Evolutionary conservation across 805 yeast genomes (phyloP).

Genomic region (Myxozyma vanderwaltii): DNA sequence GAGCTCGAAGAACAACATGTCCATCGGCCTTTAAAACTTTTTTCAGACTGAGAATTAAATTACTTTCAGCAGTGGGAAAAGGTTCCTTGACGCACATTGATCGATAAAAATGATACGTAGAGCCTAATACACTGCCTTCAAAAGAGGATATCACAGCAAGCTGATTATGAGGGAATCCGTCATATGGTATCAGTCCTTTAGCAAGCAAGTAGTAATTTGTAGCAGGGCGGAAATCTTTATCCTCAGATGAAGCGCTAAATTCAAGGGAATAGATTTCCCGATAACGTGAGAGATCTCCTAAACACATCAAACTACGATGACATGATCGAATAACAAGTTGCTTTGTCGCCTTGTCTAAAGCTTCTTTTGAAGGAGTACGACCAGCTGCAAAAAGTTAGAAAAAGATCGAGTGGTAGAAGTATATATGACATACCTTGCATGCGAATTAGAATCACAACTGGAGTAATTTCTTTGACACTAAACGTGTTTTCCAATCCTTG

Average conservation of each 20-base stretch:
- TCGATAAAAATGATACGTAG: conserved; percentile 33
- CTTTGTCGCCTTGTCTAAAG: neutral
- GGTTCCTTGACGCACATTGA: conserved; percentile 29
- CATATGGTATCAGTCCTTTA: conserved; percentile 23
- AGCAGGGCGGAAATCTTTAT: conserved; percentile 31
- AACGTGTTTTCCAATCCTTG: conserved; percentile 17
- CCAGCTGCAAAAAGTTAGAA: neutral
- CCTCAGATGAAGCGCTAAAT: neutral
- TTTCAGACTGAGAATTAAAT: conserved; percentile 27
- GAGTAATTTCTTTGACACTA: conserved; percentile 17
- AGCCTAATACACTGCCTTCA: conserved; percentile 23
- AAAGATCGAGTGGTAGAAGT: neutral
- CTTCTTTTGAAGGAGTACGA: neutral
- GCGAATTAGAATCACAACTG: conserved; percentile 19
- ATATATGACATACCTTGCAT: conserved; percentile 7
- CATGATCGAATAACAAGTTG: conserved; percentile 22
- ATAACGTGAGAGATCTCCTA: conserved; percentile 37
- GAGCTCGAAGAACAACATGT: neutral
- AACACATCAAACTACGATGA: conserved; percentile 24
- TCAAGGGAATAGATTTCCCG: conserved; percentile 24
- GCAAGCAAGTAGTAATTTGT: conserved; percentile 32
- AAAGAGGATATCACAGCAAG: conserved; percentile 31
- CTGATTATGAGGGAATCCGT: conserved; percentile 34
- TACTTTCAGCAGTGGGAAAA: conserved; percentile 29
- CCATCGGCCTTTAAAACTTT: conserved; percentile 16